These are phyloP conservation scores for Paecilomyces sp. DNA, from an alignment of 2,329 filamentous ascomycete species.

Conservation along the genomic window DNA sequence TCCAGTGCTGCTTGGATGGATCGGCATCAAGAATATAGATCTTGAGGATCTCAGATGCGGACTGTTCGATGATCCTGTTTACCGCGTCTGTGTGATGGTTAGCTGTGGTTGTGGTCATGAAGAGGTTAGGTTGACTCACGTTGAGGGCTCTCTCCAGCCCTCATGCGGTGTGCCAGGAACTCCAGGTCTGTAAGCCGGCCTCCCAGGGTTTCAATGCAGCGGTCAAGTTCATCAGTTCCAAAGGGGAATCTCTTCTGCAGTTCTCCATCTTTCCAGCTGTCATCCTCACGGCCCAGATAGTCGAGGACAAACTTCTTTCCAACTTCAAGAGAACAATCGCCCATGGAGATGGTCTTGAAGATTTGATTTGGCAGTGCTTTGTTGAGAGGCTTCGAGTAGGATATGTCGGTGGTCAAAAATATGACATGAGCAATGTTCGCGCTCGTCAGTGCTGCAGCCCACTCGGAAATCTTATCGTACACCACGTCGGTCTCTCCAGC, in stretches of 20 bases:
- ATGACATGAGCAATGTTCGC: slow-evolving; percentile 89
- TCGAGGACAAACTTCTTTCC: slow-evolving; percentile 86
- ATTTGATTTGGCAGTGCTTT: slow-evolving; percentile 86
- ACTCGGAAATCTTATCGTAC: slow-evolving; percentile 73
- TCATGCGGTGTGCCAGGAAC: slow-evolving; percentile 83
- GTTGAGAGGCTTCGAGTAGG: slow-evolving; percentile 78
- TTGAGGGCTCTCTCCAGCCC: slow-evolving; percentile 73
- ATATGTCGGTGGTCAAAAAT: slow-evolving; percentile 83
- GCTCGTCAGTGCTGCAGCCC: slow-evolving; percentile 78
- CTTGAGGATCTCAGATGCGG: slow-evolving; percentile 83
- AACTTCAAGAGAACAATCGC: slow-evolving; percentile 77
- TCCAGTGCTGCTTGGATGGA: slow-evolving; percentile 60
- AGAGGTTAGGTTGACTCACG: slow-evolving; percentile 25
- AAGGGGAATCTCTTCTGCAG: slow-evolving; percentile 30
- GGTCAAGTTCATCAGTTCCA: slow-evolving; percentile 67
- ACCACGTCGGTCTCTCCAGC: slow-evolving; percentile 60
- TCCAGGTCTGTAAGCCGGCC: slow-evolving; percentile 94
- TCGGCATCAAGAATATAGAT: slow-evolving; percentile 70
- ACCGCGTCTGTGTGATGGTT: slow-evolving; percentile 55
- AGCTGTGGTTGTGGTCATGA: slow-evolving; percentile 6
- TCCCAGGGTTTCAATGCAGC: slow-evolving; percentile 73
- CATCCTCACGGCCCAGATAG: slow-evolving; percentile 53
- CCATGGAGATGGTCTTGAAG: slow-evolving; percentile 77
- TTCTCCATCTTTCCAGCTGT: slow-evolving; percentile 31
- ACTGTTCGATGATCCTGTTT: slow-evolving; percentile 80